Conservation (phyloP, 441 rosid species). For the Jatropha multifida region DNA sequence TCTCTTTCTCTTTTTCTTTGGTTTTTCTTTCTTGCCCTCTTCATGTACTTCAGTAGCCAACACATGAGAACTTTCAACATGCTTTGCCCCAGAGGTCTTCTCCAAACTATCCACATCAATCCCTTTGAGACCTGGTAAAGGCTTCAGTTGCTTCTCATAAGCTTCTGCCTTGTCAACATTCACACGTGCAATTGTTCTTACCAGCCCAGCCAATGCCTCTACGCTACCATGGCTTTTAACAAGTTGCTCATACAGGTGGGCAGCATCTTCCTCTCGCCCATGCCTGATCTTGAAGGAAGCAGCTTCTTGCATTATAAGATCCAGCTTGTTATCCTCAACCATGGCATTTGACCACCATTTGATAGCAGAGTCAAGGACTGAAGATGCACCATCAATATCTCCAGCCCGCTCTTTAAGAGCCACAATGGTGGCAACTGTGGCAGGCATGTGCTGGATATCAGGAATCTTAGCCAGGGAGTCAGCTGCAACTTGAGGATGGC, state of each 20-base stretch:
- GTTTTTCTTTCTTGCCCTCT: slow-evolving; percentile 73
- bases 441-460: slow-evolving; percentile 88
- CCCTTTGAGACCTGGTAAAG: slow-evolving; percentile 66
- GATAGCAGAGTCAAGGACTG: slow-evolving; percentile 67
- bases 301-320: slow-evolving; percentile 79
- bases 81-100: slow-evolving; percentile 85
- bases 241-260: slow-evolving; percentile 74
- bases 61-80: slow-evolving; percentile 44
- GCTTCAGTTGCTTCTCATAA: slow-evolving; percentile 75
- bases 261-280: slow-evolving; percentile 80
- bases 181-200: slow-evolving; percentile 73
- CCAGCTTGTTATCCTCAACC: slow-evolving; percentile 71
- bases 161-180: slow-evolving; percentile 83
- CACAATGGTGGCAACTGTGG: slow-evolving; percentile 86
- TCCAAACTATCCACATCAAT: slow-evolving; percentile 77
- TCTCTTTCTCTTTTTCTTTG: slow-evolving; percentile 93
- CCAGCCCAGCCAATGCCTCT: slow-evolving; percentile 78
- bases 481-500: slow-evolving; percentile 74
- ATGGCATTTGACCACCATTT: slow-evolving; percentile 90
- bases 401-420: slow-evolving; percentile 90
- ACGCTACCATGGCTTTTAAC: slow-evolving; percentile 62
- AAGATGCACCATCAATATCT: slow-evolving; percentile 74
- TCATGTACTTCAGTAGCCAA: slow-evolving; percentile 40
- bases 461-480: slow-evolving; percentile 68
- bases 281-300: slow-evolving; percentile 92